A percentile compares a stretch with the other conserved stretches of the same genome.
Evolutionary conservation across 768 basidiomycete genomes (phyloP).

Genomic region (Boletus speciosus): DNA sequence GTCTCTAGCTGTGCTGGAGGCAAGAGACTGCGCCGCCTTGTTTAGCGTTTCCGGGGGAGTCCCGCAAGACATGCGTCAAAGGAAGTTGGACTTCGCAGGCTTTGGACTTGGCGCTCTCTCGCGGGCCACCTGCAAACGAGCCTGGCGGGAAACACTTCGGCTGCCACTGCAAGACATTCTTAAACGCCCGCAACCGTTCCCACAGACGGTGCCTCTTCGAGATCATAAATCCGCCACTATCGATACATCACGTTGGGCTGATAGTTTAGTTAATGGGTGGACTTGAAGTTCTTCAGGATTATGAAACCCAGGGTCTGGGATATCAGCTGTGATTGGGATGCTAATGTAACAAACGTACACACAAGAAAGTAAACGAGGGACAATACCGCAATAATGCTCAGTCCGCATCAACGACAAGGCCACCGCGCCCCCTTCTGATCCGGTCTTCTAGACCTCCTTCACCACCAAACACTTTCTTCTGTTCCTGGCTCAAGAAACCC

Average conservation of each 20-base stretch:
- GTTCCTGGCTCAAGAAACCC: constrained; percentile 75
- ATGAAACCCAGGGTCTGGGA: neutral
- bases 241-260: neutral
- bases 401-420: constrained; percentile 57
- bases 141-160: neutral
- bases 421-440: constrained; percentile 67
- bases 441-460: constrained; percentile 75
- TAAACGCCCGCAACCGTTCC: neutral
- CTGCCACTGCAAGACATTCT: neutral
- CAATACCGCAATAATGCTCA: constrained; percentile 12
- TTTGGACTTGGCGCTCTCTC: neutral
- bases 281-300: neutral
- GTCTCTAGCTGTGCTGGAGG: neutral
- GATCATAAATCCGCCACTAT: neutral
- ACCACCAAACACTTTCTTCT: constrained; percentile 82
- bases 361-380: neutral
- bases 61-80: neutral
- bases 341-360: constrained; percentile 10
- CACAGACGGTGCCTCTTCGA: neutral
- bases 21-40: neutral
- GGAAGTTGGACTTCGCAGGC: neutral
- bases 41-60: neutral
- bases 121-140: neutral
- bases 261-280: neutral
- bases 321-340: neutral